A percentile compares a stretch with the other conserved stretches of the same genome.
These are phyloP conservation scores for Trametes pubescens DNA, from an alignment of 1,284 basidiomycete species.

Conservation along the genomic window DNA sequence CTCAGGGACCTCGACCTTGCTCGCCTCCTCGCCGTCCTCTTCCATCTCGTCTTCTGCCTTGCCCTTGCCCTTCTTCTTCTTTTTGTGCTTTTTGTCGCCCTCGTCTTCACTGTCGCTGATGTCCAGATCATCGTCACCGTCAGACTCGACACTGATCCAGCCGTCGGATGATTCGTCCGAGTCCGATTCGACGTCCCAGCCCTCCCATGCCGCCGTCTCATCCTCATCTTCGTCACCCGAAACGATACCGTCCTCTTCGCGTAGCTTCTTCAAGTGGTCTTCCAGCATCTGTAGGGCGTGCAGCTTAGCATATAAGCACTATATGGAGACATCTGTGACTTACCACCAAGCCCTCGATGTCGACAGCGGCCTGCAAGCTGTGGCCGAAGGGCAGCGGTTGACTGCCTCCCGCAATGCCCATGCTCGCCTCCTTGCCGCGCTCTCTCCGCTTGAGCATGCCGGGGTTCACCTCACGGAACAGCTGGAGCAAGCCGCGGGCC, in stretches of 20 bases:
- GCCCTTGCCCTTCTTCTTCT: slow-evolving; percentile 36
- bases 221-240: slow-evolving; percentile 65
- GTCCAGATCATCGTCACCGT: slow-evolving; percentile 74
- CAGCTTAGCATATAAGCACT: background rate
- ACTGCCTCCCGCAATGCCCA: slow-evolving; percentile 67
- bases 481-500: slow-evolving; percentile 85
- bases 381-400: slow-evolving; percentile 87
- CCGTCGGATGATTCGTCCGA: slow-evolving; percentile 76
- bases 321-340: slow-evolving; percentile 35
- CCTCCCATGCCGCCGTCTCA: slow-evolving; percentile 84
- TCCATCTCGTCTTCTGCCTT: slow-evolving; percentile 35
- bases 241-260: slow-evolving; percentile 68
- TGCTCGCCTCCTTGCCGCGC: slow-evolving; percentile 87
- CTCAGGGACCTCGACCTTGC: slow-evolving; percentile 35
- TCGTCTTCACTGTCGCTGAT: slow-evolving; percentile 92
- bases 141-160: slow-evolving; percentile 89
- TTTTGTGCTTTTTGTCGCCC: slow-evolving; percentile 50
- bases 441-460: slow-evolving; percentile 91
- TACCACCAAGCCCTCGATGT: slow-evolving; percentile 92
- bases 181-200: slow-evolving; percentile 86
- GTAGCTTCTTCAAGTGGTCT: slow-evolving; percentile 79
- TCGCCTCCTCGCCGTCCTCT: slow-evolving; percentile 31
- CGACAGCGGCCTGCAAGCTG: slow-evolving; percentile 73
- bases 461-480: slow-evolving; percentile 98
- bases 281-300: slow-evolving; percentile 71